Evolutionary conservation across 2,329 filamentous ascomycete genomes (phyloP).

Genomic region (Drechslerella dactyloides): DNA sequence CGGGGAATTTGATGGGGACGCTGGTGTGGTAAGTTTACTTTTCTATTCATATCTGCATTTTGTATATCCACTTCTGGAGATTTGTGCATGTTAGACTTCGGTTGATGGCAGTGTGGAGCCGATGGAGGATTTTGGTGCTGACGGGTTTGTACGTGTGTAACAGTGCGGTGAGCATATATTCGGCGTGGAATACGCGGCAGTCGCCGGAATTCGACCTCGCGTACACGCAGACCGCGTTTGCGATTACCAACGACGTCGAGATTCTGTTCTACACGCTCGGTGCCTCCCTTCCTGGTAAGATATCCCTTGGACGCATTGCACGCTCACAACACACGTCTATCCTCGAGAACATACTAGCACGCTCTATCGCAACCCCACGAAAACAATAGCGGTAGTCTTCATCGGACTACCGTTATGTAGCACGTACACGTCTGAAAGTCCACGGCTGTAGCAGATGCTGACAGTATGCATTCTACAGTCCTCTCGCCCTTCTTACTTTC

Average conservation of each 20-base stretch:
- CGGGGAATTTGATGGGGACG: slow-evolving; percentile 55
- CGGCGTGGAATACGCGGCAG: slow-evolving; percentile 40
- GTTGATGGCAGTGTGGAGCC: neutral
- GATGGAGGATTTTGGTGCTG: neutral
- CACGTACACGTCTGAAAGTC: too few relatives aligned
- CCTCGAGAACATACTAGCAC: too few relatives aligned
- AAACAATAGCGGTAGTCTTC: too few relatives aligned
- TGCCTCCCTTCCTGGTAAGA: slow-evolving; percentile 55
- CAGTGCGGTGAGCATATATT: slow-evolving; percentile 49
- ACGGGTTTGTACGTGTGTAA: slow-evolving; percentile 12
- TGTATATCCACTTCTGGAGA: too few relatives aligned
- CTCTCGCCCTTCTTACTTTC: slow-evolving; percentile 44
- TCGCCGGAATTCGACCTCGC: slow-evolving; percentile 49
- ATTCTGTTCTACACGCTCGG: slow-evolving; percentile 56
- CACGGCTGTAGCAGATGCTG: too few relatives aligned
- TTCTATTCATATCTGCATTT: too few relatives aligned
- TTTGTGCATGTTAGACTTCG: too few relatives aligned
- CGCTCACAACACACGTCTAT: too few relatives aligned
- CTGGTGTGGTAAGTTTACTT: slow-evolving; percentile 53
- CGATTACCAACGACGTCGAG: slow-evolving; percentile 56
- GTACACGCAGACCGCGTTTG: slow-evolving; percentile 54
- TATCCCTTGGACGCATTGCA: too few relatives aligned
- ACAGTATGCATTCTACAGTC: slow-evolving; percentile 10
- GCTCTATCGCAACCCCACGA: too few relatives aligned
- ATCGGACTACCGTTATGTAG: too few relatives aligned